Evolutionary conservation across 441 rosid genomes (phyloP), one percentile per base, ranked within the genome.

Genomic region (Gossypium davidsonii): DNA sequence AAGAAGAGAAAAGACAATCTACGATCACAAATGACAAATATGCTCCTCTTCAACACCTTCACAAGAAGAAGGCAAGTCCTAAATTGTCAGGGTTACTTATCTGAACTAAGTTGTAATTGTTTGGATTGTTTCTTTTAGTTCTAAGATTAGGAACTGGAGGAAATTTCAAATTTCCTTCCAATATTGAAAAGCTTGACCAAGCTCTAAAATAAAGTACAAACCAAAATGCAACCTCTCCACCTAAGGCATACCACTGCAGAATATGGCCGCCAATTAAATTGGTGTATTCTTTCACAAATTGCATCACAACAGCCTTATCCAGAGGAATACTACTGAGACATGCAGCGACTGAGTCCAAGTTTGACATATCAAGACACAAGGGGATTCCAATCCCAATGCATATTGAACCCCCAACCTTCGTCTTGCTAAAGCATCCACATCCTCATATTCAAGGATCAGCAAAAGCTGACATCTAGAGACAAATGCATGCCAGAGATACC

Each of bases 151-250:
- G 6, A 52, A 28, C 46, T 4, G 5, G 14, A 5, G 42, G 48
- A 69, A 53, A 34, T 18, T 52, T 52, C 28, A 28, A 23, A 31
- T 31, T 68, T 67, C 42, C 58, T 67, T 67, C 71, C 42, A 49
- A 69, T 17, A 28, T 17, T 44, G 17, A 17, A 68, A 69, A 69
- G 60, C 28, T 69, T 57, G 56, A 51, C 69, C 56, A 74, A 59
- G 73, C 48, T 66, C 37, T 48, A 66, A 31, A 8, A 23, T 66
- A 20, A 66, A 48, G 70, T 2, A 23, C 6, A 57, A 46, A 21
- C 9, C 70, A 7, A 48, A 46, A 46, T 46, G 37, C 56, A 62
- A 17, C 67, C 67, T 37, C 53, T 48, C 15, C 62, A 57, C 37
- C 42, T 25, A 48, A 67, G 58, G 42, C 71, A 67, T 25, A 14